These are phyloP conservation scores for Yamadazyma trypodendri DNA, from an alignment of 1,139 yeast species.

Conservation along the genomic window DNA sequence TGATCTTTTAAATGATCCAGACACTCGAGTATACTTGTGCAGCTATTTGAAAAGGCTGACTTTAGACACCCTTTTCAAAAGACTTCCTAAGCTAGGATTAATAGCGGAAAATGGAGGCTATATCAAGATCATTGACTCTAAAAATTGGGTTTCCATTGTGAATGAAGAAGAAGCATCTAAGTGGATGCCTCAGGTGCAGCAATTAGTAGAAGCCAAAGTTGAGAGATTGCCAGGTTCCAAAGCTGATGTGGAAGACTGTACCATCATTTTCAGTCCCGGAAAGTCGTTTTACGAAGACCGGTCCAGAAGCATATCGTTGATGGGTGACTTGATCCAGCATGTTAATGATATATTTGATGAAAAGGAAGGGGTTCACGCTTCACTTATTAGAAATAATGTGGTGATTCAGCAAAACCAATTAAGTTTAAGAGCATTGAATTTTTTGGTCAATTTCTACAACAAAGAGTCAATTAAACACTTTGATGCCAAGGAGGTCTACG, in stretches of 20 bases:
- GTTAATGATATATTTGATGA: conserved; percentile 70
- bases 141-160: conserved; percentile 66
- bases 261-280: conserved; percentile 73
- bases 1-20: conserved; percentile 47
- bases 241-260: conserved; percentile 71
- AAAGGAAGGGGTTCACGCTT: conserved; percentile 71
- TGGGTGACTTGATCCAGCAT: conserved; percentile 86
- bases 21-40: conserved; percentile 68
- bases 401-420: conserved; percentile 61
- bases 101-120: conserved; percentile 90
- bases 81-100: conserved; percentile 70
- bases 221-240: conserved; percentile 82
- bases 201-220: conserved; percentile 62
- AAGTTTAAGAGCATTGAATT: conserved; percentile 52
- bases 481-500: conserved; percentile 19
- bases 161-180: conserved; percentile 47
- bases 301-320: conserved; percentile 61
- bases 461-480: conserved; percentile 25
- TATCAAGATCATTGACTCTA: conserved; percentile 52
- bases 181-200: conserved; percentile 65
- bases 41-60: conserved; percentile 63
- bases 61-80: conserved; percentile 65
- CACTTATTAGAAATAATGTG: conserved; percentile 66
- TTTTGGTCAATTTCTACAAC: conserved; percentile 37
- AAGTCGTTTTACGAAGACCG: conserved; percentile 57